Conservation (phyloP, 2,329 filamentous ascomycete species). For the Drechslera avenae region DNA sequence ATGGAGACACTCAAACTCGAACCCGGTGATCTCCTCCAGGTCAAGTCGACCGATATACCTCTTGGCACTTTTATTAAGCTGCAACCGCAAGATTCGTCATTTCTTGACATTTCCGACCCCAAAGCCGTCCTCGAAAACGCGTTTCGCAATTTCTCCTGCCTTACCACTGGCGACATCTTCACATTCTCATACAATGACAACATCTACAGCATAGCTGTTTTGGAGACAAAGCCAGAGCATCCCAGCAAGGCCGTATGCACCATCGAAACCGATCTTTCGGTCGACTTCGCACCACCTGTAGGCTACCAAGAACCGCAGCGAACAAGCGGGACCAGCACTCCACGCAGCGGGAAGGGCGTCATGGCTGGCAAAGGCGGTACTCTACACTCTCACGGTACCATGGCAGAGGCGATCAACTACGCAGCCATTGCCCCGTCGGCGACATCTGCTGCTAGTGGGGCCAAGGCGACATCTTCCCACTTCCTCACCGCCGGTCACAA, state of each 20-base stretch:
- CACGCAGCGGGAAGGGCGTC: constrained; percentile 68
- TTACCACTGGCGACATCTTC: constrained; percentile 93
- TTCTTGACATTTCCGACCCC: constrained; percentile 95
- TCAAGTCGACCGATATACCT: constrained; percentile 91
- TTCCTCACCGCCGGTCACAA: constrained; percentile 82
- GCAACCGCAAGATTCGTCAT: constrained; percentile 89
- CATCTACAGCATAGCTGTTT: constrained; percentile 87
- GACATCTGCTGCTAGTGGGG: constrained; percentile 66
- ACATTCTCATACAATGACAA: constrained; percentile 97
- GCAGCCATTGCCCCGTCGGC: constrained; percentile 82
- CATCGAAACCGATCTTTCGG: constrained; percentile 93
- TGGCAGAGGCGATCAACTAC: constrained; percentile 99
- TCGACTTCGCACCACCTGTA: constrained; percentile 92
- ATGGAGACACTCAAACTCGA: constrained; percentile 92
- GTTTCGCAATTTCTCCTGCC: constrained; percentile 91
- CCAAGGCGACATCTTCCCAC: constrained; percentile 71
- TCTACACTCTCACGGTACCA: constrained; percentile 83
- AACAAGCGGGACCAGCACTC: constrained; percentile 83
- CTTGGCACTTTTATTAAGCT: constrained; percentile 93
- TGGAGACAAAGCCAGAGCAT: constrained; percentile 88
- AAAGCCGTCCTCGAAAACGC: constrained; percentile 97
- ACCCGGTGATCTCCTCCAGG: constrained; percentile 90
- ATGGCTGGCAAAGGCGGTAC: constrained; percentile 71
- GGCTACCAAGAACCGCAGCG: constrained; percentile 90
- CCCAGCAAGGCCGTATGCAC: constrained; percentile 87